Base-by-base conservation (phyloP, 2,329 filamentous ascomycete species). In the Colletotrichum echinochloae region DNA sequence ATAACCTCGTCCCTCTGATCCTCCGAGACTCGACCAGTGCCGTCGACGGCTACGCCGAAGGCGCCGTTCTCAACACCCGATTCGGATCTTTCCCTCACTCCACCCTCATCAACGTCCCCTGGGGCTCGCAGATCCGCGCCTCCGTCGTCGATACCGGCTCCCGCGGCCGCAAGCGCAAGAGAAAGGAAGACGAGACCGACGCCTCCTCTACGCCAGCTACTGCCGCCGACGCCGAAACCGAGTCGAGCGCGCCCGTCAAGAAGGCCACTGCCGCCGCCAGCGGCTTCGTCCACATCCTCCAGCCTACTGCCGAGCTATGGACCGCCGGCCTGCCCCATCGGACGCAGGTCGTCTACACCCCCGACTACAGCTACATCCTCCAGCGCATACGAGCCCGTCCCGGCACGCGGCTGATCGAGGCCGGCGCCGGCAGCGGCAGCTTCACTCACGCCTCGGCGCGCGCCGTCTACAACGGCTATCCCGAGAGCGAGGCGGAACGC, bases 81-180 rank as follows among this genome's bases (percentile, higher is more conserved):
- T 99, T 97, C 77, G 96, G 96, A 59, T 97, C 95, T 0, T 95
- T 94, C 71, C 93, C 93, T 0, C 93, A 95, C 78, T 92, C 88
- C 14, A 95, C 93, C 0, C 82, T 95, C 55, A 87, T 97, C 65
- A 86, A 89, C 6, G 85, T 94, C 64, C 92, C 93, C 51, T 98
- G 95, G 95, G 96, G 96, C 35, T 94, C 93, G 8, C 96, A 98
- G 79, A 91, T 98, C 28, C 88, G 94, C 56, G 96, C 96, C 9
- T 97, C 94, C 1, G 89, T 91, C 39, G 94, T 98, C 66, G 94
- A 98, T 77, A 98, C 95, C 0, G 94, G 95, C 16, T 96, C 94
- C n/a, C 87, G 94, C 75, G 94, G 94, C 41, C 88, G 92, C 61
- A 92, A 91, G 80, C 85, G 88, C 65, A 90, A 90, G 78, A 80